Percentiles rank a stretch among this genome's conserved stretches.
Evolutionary conservation across 2,329 filamentous ascomycete genomes (phyloP).

Genomic region (Zopfia rhizophila): DNA sequence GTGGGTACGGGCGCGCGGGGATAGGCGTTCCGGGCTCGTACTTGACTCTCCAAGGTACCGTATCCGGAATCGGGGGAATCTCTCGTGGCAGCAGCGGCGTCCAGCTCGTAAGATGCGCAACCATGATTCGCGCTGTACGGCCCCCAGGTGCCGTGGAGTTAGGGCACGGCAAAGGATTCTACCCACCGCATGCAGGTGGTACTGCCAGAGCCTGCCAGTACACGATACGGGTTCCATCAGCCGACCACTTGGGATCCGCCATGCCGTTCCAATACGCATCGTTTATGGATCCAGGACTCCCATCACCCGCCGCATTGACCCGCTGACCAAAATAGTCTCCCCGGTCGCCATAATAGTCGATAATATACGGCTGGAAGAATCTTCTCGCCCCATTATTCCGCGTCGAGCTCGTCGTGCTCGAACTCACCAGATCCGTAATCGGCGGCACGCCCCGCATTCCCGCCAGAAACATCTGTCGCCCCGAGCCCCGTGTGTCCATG

Average conservation of each 20-base stretch:
- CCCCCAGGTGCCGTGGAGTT: constrained; percentile 53
- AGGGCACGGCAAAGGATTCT: constrained; percentile 56
- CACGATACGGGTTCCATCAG: constrained; percentile 55
- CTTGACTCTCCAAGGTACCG: constrained; percentile 48
- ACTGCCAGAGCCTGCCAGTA: constrained; percentile 56
- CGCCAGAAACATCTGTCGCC: constrained; percentile 56
- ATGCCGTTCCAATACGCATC: constrained; percentile 61
- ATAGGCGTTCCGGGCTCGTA: constrained; percentile 34
- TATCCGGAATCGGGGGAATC: constrained; percentile 39
- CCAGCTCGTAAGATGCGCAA: constrained; percentile 52
- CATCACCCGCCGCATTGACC: constrained; percentile 50
- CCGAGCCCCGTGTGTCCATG: constrained; percentile 56
- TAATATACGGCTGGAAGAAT: constrained; percentile 59
- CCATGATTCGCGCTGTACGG: constrained; percentile 54
- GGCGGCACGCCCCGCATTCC: constrained; percentile 57
- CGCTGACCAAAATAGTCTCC: constrained; percentile 57
- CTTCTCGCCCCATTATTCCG: constrained; percentile 59
- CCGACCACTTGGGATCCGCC: constrained; percentile 57
- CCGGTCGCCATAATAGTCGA: constrained; percentile 59
- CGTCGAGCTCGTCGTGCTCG: constrained; percentile 50
- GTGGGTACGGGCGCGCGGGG: neutral
- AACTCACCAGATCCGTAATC: constrained; percentile 45
- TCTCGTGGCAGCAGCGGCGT: constrained; percentile 30
- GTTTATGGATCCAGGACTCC: constrained; percentile 38
- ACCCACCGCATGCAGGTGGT: constrained; percentile 56